phyloP scores from a whole-genome alignment of 495 filamentous ascomycete species.

The Elaphomyces granulatus region DNA sequence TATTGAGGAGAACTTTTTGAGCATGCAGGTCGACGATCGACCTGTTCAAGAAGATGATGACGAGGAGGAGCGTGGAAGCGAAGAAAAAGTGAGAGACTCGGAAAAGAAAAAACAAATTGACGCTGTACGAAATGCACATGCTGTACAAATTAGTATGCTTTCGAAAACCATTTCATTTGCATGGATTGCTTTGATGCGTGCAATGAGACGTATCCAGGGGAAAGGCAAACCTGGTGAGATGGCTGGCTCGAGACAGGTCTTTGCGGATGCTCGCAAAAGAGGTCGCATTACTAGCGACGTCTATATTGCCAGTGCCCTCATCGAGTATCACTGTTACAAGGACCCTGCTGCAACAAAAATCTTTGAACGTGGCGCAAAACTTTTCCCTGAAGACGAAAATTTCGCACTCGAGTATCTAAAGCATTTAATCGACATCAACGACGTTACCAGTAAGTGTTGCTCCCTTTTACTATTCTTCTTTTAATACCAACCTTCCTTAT shows the following conservation, averaged over 20 bases:
- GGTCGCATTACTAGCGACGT: constrained; percentile 86
- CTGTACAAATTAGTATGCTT: constrained; percentile 54
- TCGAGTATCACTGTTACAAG: constrained; percentile 93
- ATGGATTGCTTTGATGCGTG: constrained; percentile 89
- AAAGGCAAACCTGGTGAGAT: constrained; percentile 61
- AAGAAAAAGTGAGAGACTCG: constrained; percentile 37
- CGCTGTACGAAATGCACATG: constrained; percentile 53
- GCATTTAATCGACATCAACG: constrained; percentile 78
- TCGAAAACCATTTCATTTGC: constrained; percentile 71
- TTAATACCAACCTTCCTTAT: constrained; percentile 1
- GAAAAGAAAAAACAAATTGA: constrained; percentile 51
- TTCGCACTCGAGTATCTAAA: constrained; percentile 92
- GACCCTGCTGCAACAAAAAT: constrained; percentile 84
- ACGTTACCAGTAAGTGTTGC: constrained; percentile 68
- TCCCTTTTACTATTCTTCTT: constrained; percentile 1
- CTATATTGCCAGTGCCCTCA: constrained; percentile 75
- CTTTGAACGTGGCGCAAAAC: constrained; percentile 80
- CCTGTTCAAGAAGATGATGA: constrained; percentile 48
- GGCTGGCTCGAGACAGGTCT: constrained; percentile 70
- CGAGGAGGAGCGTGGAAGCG: constrained; percentile 41
- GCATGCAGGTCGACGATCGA: constrained; percentile 27
- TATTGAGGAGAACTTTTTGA: constrained; percentile 45
- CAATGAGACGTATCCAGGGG: constrained; percentile 87
- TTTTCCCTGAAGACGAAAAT: constrained; percentile 82
- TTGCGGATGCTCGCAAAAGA: constrained; percentile 68